Conservation (phyloP, 2,329 filamentous ascomycete genomes). For the Botryotinia convoluta region DNA sequence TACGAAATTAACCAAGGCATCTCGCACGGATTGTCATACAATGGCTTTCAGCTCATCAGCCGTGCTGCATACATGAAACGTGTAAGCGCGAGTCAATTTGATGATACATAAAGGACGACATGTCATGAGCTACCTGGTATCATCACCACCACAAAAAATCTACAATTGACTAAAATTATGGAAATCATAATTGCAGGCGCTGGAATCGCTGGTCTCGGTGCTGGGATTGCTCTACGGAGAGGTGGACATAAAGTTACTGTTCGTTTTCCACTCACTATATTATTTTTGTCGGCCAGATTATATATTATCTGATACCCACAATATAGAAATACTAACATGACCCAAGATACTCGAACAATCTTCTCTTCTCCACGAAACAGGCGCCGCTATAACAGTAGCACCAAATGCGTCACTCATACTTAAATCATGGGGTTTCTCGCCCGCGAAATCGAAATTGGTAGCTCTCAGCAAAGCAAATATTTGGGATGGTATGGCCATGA, state of each 20-base stretch:
- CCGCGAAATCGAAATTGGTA: neutral
- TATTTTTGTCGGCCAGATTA: neutral
- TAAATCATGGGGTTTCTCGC: neutral
- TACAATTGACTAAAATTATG: neutral
- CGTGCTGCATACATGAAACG: neutral
- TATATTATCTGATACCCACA: neutral
- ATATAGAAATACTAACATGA: neutral
- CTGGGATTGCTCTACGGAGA: neutral
- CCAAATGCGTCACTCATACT: neutral
- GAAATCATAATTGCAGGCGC: neutral
- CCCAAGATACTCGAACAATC: neutral
- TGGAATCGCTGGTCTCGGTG: neutral
- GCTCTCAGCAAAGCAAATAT: neutral
- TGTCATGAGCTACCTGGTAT: neutral
- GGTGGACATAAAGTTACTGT: neutral
- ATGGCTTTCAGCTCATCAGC: neutral
- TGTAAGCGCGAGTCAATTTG: neutral
- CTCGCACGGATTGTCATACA: neutral
- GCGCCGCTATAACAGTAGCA: neutral
- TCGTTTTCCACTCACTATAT: neutral
- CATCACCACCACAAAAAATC: neutral
- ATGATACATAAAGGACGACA: neutral
- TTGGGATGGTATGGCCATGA: neutral
- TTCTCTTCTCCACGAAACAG: neutral
- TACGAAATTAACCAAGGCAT: neutral